Evolutionary conservation across 805 yeast species (phyloP), one percentile per base, ranked within the genome.

Genomic region (Debaryomyces prosopidis): DNA sequence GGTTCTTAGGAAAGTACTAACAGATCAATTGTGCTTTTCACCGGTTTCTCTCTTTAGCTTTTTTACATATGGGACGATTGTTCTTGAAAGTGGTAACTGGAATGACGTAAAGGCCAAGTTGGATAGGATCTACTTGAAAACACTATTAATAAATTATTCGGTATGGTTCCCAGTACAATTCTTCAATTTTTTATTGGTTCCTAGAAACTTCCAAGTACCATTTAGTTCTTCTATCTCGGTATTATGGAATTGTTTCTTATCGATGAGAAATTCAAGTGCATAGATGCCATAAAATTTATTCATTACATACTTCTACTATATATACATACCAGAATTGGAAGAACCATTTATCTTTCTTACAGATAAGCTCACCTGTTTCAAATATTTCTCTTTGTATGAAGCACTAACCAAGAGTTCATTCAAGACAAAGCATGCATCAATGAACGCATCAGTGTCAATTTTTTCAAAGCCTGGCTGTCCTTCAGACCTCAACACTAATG

Each of bases 181-280:
- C 50, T 69, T 87, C 51, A 87, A 87, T 56, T 87, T 87, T 54
- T 70, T 84, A 44, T 58, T 85, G 2, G 78, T 87, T 65, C 92
- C 92, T 1, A 73, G 81, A 47, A 75, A 75, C 48, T 79, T 82
- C 53, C 98, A 92, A 65, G 96, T 92, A 4, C 97, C 97, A 0
- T 92, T 94, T 62, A 84, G 95, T 44, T 85, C 94, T 7, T 87
- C 68, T 15, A 73, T 94, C 5, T 92, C 96, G 23, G 95, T 92
- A 15, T 69, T 92, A 31, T 92, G 99, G 98, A 92, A 94, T 61
- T 90, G 97, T 43, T 91, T 87, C 68, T 69, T 92, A 40, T 89
- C 96, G 0, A 81, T 88, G 78, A 75, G 87, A 57, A 89, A 89
- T 49, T 65, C 73, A 5, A 55, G 43, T 9, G 49, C 51, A 38